Conservation (phyloP, 1,284 basidiomycete genomes). For the Apiotrichum mycotoxinovorans region DNA sequence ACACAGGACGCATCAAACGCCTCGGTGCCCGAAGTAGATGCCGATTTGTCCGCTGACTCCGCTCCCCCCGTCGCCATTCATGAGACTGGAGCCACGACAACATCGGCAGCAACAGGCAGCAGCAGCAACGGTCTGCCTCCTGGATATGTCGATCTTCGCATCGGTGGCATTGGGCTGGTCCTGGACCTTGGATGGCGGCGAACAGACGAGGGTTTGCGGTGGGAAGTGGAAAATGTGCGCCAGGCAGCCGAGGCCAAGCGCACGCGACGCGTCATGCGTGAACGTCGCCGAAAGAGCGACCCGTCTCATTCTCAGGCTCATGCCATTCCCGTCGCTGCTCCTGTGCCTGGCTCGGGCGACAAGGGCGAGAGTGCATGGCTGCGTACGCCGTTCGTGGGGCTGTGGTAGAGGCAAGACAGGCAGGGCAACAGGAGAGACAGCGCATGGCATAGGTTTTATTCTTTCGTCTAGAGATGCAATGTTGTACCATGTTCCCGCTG, state of each 20-base stretch:
- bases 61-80: no score
- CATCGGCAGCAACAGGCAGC: no score
- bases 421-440: background rate
- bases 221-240: constrained; percentile 32
- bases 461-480: no score
- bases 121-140: constrained; percentile 16
- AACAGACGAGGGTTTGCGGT: constrained; percentile 35
- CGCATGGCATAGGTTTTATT: no score
- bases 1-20: background rate
- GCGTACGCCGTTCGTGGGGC: constrained; percentile 8
- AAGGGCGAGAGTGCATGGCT: constrained; percentile 3
- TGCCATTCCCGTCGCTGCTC: background rate
- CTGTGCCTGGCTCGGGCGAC: background rate
- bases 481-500: no score
- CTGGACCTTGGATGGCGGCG: constrained; percentile 38
- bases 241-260: constrained; percentile 7
- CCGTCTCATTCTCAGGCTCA: background rate
- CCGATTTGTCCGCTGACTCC: background rate
- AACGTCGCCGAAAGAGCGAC: background rate
- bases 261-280: background rate
- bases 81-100: background rate
- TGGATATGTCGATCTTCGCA: constrained; percentile 34
- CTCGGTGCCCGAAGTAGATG: background rate
- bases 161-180: constrained; percentile 36
- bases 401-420: constrained; percentile 7